Evolutionary conservation across 202 grass and related monocot species (phyloP).

Genomic region (Thinopyrum obtusiflorum): DNA sequence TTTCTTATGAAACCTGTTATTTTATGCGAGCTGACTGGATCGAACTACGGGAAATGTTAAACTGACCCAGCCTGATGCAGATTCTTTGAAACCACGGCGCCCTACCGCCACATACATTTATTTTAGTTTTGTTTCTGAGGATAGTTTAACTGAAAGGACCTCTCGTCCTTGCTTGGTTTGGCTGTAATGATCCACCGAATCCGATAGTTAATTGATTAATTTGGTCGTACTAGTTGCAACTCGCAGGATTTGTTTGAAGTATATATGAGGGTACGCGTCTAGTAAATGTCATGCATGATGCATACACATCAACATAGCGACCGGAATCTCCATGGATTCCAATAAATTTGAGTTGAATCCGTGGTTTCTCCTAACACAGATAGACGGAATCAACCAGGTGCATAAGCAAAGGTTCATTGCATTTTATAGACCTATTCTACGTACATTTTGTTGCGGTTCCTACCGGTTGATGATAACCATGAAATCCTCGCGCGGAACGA

Average conservation of each 20-base stretch:
- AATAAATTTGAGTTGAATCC: background rate
- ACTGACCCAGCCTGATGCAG: background rate
- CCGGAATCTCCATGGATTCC: background rate
- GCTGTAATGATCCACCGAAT: background rate
- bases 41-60: background rate
- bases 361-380: background rate
- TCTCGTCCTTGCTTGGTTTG: background rate
- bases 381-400: constrained; percentile 1
- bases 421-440: background rate
- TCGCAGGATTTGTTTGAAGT: background rate
- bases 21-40: background rate
- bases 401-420: background rate
- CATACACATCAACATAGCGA: background rate
- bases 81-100: background rate
- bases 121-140: background rate
- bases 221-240: background rate
- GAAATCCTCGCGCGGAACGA: too few species aligned
- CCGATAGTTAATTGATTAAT: background rate
- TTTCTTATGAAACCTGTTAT: background rate
- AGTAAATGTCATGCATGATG: background rate
- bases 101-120: background rate
- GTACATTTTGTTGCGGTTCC: background rate
- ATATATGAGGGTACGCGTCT: background rate
- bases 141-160: background rate
- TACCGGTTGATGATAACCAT: too few species aligned